These are phyloP conservation scores for Sphaerulina vaccinii DNA, from an alignment of 2,329 filamentous ascomycete species.

Conservation along the genomic window DNA sequence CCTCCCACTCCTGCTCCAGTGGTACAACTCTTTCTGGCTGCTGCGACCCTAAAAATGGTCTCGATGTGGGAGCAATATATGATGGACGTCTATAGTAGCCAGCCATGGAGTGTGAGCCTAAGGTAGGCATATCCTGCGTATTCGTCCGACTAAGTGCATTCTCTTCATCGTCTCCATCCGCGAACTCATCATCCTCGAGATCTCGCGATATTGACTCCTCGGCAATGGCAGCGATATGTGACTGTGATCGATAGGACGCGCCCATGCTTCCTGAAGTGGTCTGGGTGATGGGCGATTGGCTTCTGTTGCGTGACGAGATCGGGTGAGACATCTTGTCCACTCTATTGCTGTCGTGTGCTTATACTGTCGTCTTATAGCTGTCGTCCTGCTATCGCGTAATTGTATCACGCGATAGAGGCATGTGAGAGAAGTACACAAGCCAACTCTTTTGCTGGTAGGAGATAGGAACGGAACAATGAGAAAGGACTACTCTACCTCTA, in stretches of 20 bases:
- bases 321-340: conserved; percentile 11
- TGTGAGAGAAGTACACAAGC: neutral
- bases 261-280: conserved; percentile 29
- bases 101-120: conserved; percentile 51
- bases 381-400: neutral
- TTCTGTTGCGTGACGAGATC: conserved; percentile 17
- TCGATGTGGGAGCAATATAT: conserved; percentile 69
- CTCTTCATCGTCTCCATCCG: conserved; percentile 24
- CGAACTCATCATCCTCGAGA: conserved; percentile 30
- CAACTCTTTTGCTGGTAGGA: too few relatives aligned
- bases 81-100: conserved; percentile 74
- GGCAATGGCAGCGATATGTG: conserved; percentile 30
- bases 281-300: conserved; percentile 14
- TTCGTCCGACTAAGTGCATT: conserved; percentile 19
- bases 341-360: neutral
- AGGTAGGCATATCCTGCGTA: conserved; percentile 15
- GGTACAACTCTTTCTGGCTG: conserved; percentile 45
- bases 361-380: neutral
- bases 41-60: conserved; percentile 66
- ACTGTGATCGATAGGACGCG: conserved; percentile 30
- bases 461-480: neutral
- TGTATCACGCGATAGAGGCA: neutral
- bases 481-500: neutral
- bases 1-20: conserved; percentile 52
- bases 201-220: conserved; percentile 37